phyloP scores from a whole-genome alignment of 148 eudicot species.

The Spergularia marina region DNA sequence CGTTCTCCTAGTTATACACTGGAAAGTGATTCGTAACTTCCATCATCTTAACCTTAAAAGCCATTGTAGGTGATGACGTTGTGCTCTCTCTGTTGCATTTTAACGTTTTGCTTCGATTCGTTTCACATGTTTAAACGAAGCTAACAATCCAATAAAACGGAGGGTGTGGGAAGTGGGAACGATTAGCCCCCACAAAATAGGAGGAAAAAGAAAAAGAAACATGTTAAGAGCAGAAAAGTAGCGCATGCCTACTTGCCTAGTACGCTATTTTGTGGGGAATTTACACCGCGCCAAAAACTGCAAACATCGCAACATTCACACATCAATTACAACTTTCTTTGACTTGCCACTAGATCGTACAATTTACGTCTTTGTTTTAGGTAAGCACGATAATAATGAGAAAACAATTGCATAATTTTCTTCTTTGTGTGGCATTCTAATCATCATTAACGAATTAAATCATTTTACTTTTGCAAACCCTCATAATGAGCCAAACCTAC shows the following conservation, averaged over 20 bases:
- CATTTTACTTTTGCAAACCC: not conserved
- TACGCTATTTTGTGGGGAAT: not conserved
- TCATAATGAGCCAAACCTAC: slow-evolving; percentile 2
- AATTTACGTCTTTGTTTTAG: not conserved
- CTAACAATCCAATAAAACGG: too few relatives aligned
- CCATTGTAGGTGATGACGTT: too few relatives aligned
- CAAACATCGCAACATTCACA: not conserved
- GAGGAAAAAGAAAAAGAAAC: not conserved
- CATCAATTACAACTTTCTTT: slow-evolving; percentile 15
- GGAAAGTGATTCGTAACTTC: too few relatives aligned
- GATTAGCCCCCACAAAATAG: slow-evolving; percentile 8
- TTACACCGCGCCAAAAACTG: not conserved
- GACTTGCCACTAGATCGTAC: slow-evolving; percentile 27
- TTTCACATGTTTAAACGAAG: too few relatives aligned
- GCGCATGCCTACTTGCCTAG: not conserved
- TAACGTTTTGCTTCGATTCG: too few relatives aligned
- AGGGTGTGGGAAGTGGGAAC: not conserved
- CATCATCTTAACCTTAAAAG: too few relatives aligned
- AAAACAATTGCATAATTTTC: not conserved
- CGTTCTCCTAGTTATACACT: too few relatives aligned
- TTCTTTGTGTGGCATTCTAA: slow-evolving; percentile 8
- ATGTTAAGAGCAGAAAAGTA: not conserved
- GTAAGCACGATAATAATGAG: too few relatives aligned
- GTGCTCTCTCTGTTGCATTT: too few relatives aligned
- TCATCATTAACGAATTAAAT: slow-evolving; percentile 11